Evolutionary conservation across 2,329 filamentous ascomycete species (phyloP), one percentile per base, ranked within the genome.

Genomic region (Fusarium siculi): DNA sequence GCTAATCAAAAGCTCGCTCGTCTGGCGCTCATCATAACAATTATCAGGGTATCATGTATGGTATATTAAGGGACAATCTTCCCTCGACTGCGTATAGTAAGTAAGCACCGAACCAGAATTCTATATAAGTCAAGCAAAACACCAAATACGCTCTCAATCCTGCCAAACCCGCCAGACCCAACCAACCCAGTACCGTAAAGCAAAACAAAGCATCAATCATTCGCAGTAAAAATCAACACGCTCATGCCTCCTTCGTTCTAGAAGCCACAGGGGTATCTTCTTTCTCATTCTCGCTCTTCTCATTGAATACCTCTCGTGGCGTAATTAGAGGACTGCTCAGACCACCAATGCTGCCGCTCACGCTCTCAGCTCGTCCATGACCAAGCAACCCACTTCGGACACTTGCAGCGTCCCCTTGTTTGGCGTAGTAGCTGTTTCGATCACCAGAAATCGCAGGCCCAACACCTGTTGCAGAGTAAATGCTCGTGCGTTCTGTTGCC

Each of bases 361-460:
- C 90, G 81, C 95, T 97, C 80, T 97, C 94, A 55, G 93, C 92
- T 70, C 94, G 88, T 5, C 89, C 90, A 80, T 97, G 95, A 2
- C 93, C 93, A 7, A 93, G 80, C 2, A 92, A 83, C 0, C 93
- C 94, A 80, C 94, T 97, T 60, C 93, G 89, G 36, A 97, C 85
- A 78, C 94, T 97, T 15, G 91, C 90, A 2, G 89, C 93, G 74
- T 97, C 94, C 9, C 87, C 90, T 52, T 87, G 85, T 66, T 90
- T 90, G 34, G 92, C 90, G 78, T 97, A 96, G 71, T 93, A 89
- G 81, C 93, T 97, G 80, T 93, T 96, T 54, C 95, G 88, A 78
- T 97, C 95, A 65, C 92, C 92, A 11, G 89, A 85, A 12, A 93
- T 82, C 18, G 90, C 88, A 10, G 92, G 91, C 2, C 88, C 88